Conservation (phyloP, 2,329 filamentous ascomycete species). For the Eutypa lata region DNA sequence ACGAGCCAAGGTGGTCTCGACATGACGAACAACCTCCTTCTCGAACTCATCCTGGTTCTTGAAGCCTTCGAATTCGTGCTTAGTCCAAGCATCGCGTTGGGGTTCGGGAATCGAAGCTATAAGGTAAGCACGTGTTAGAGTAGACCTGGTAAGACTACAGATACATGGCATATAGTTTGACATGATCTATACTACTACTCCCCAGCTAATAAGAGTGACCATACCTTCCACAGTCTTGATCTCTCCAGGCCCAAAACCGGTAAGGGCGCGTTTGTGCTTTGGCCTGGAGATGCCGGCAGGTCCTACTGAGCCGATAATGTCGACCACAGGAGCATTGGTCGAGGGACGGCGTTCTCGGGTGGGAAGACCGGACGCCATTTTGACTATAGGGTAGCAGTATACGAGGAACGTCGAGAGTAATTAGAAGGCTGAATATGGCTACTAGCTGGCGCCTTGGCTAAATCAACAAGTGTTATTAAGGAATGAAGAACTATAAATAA, state of each 20-base stretch:
- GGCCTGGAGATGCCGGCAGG: constrained; percentile 81
- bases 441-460: background rate
- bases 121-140: background rate
- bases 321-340: constrained; percentile 73
- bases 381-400: constrained; percentile 6
- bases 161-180: background rate
- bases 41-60: constrained; percentile 79
- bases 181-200: background rate
- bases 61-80: constrained; percentile 65
- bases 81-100: constrained; percentile 76
- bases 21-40: constrained; percentile 84
- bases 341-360: constrained; percentile 77
- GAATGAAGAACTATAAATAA: background rate
- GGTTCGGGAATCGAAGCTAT: constrained; percentile 79
- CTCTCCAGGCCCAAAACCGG: constrained; percentile 84
- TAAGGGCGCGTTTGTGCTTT: constrained; percentile 97
- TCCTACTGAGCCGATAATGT: constrained; percentile 82
- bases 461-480: background rate
- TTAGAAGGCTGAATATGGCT: constrained; percentile 2
- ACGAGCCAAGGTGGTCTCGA: constrained; percentile 92
- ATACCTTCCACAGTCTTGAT: constrained; percentile 91
- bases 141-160: background rate
- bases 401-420: constrained; percentile 1
- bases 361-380: constrained; percentile 38
- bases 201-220: constrained; percentile 16